Conservation (phyloP, 2,329 filamentous ascomycete genomes). For the Aspergillus uvarum region DNA sequence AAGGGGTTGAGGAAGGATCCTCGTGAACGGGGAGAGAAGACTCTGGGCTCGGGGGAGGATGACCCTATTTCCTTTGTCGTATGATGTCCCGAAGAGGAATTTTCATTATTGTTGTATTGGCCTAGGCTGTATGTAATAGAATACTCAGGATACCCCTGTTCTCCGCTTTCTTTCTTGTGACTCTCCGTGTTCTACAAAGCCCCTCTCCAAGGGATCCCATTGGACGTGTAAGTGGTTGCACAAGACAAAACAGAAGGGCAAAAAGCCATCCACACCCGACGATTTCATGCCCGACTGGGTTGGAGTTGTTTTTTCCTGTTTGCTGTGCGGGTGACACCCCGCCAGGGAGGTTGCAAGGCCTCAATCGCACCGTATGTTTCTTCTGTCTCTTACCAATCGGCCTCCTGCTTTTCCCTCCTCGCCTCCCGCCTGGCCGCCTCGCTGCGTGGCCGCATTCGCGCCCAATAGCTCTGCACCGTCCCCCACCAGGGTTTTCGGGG, state of each 20-base stretch:
- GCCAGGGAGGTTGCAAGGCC: background rate
- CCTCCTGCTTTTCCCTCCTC: background rate
- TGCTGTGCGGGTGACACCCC: background rate
- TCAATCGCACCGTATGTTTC: background rate
- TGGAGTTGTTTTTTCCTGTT: background rate
- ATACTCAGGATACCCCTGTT: constrained; percentile 29
- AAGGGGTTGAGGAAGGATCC: constrained; percentile 12
- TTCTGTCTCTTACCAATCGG: too few relatives aligned
- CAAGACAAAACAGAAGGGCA: background rate
- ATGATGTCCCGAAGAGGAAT: constrained; percentile 1
- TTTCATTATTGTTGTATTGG: constrained; percentile 25
- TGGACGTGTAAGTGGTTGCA: constrained; percentile 3
- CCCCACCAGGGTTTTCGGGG: background rate
- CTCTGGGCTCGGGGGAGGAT: background rate
- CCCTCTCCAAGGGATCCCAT: constrained; percentile 2
- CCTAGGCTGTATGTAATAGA: constrained; percentile 29
- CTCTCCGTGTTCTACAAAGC: background rate
- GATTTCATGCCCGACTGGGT: background rate
- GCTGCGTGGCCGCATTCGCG: constrained; percentile 6
- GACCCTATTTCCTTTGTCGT: constrained; percentile 7
- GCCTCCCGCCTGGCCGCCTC: background rate
- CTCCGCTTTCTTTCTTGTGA: constrained; percentile 4
- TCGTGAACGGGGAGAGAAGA: constrained; percentile 7
- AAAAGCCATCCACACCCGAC: background rate
- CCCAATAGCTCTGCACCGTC: constrained; percentile 11